phyloP scores from a whole-genome alignment of 257 asterid genomes.

The Scutellaria baicalensis region DNA sequence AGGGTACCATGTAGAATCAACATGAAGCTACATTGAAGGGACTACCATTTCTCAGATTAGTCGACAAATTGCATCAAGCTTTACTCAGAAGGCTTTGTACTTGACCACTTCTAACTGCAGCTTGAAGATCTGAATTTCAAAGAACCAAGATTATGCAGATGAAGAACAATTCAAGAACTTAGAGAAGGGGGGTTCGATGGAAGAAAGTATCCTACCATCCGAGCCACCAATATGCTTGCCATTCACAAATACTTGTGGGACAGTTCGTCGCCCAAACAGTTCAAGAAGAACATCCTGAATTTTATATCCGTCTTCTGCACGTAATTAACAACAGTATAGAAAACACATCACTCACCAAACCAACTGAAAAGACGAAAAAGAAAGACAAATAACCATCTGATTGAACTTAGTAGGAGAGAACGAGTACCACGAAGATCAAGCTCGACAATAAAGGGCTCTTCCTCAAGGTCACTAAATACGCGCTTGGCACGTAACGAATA shows the following conservation, averaged over 20 bases:
- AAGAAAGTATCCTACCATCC: slow-evolving; percentile 46
- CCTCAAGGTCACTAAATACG: slow-evolving; percentile 63
- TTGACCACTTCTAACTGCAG: slow-evolving; percentile 34
- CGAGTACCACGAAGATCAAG: slow-evolving; percentile 87
- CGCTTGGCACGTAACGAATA: slow-evolving; percentile 67
- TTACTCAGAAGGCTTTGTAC: slow-evolving; percentile 40
- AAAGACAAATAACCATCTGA: neutral
- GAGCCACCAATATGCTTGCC: slow-evolving; percentile 97
- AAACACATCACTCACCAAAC: neutral
- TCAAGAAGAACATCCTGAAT: slow-evolving; percentile 79
- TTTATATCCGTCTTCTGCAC: slow-evolving; percentile 70
- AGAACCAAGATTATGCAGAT: neutral
- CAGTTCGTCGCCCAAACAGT: slow-evolving; percentile 75
- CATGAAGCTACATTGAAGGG: neutral
- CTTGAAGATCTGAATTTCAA: slow-evolving; percentile 36
- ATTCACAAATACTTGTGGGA: slow-evolving; percentile 92
- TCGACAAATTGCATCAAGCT: slow-evolving; percentile 24
- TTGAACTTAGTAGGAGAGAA: neutral
- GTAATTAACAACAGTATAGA: neutral
- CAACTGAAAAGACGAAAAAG: neutral
- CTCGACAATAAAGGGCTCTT: slow-evolving; percentile 84
- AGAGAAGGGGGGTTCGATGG: neutral
- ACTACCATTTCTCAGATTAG: neutral
- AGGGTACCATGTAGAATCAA: neutral
- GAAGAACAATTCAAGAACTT: neutral